These are phyloP conservation scores for Podila epigama DNA, from an alignment of 192 early-diverging fungal genomes.

Conservation along the genomic window DNA sequence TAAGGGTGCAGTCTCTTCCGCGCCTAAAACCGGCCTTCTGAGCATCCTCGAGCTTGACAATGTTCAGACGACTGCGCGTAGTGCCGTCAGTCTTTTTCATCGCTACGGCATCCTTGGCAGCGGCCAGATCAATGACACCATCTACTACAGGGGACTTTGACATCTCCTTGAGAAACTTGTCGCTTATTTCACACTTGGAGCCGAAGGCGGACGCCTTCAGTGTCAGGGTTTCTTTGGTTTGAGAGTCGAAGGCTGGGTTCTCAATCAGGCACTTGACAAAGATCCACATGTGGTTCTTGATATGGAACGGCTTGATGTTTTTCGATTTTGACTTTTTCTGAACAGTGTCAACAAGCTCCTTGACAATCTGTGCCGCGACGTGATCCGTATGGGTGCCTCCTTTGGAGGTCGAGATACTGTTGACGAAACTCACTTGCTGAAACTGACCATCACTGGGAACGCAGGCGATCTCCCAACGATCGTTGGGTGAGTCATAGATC, in stretches of 20 bases:
- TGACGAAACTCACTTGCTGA: constrained; percentile 96
- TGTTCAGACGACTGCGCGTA: constrained; percentile 70
- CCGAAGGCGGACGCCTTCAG: constrained; percentile 78
- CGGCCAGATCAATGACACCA: constrained; percentile 73
- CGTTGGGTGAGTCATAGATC: constrained; percentile 79
- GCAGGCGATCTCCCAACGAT: constrained; percentile 95
- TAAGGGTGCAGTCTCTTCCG: constrained; percentile 85
- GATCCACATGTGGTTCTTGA: constrained; percentile 90
- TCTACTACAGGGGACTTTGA: constrained; percentile 87
- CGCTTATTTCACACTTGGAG: constrained; percentile 74
- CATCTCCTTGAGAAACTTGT: constrained; percentile 88
- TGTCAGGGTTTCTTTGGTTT: constrained; percentile 97
- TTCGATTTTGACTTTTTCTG: constrained; percentile 79
- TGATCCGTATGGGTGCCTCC: constrained; percentile 92
- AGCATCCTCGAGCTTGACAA: constrained; percentile 95
- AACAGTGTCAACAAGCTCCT: constrained; percentile 68
- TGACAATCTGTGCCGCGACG: constrained; percentile 82
- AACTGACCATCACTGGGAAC: constrained; percentile 95
- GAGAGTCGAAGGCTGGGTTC: constrained; percentile 96
- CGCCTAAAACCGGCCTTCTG: constrained; percentile 85
- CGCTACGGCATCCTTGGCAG: constrained; percentile 73
- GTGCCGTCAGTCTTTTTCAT: constrained; percentile 91
- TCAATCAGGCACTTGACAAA: constrained; percentile 95
- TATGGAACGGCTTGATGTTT: constrained; percentile 80
- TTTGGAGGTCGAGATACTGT: constrained; percentile 93